phyloP scores from a whole-genome alignment of 495 filamentous ascomycete genomes.

The Neurospora sublineolata region DNA sequence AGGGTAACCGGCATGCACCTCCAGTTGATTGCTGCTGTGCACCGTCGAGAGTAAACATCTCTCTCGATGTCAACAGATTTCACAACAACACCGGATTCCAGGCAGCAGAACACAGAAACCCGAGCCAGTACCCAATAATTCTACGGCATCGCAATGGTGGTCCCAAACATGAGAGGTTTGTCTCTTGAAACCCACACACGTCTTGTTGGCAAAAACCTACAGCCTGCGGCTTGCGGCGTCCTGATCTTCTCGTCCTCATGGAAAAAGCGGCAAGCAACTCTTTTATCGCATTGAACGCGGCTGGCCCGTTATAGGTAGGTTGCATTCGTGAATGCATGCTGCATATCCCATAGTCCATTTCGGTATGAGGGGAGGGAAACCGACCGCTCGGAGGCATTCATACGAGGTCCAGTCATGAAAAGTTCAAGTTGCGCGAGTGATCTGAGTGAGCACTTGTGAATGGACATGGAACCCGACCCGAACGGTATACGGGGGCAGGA shows the following conservation, averaged over 20 bases:
- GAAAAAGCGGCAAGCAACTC: not conserved
- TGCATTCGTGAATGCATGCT: not conserved
- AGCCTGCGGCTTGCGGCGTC: not conserved
- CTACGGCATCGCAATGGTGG: not conserved
- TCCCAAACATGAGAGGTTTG: not conserved
- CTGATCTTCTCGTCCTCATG: not conserved
- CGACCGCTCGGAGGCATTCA: not conserved
- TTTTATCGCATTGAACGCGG: not conserved
- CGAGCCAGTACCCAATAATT: not conserved
- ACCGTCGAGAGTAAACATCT: not conserved
- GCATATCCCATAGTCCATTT: not conserved
- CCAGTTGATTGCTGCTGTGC: not conserved
- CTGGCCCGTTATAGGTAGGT: not conserved
- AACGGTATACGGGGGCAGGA: not conserved
- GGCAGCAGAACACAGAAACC: not conserved
- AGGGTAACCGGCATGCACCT: not conserved
- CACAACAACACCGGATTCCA: not conserved
- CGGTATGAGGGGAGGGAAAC: not conserved
- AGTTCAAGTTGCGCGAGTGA: not conserved
- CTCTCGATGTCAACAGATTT: not conserved
- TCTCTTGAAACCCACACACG: not conserved
- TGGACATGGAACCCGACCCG: not conserved
- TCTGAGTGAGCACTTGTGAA: not conserved
- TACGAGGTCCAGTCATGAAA: not conserved
- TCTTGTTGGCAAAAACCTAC: not conserved